Evolutionary conservation across 176 grass and related monocot species (phyloP).

Genomic region (Elaeis guineensis): DNA sequence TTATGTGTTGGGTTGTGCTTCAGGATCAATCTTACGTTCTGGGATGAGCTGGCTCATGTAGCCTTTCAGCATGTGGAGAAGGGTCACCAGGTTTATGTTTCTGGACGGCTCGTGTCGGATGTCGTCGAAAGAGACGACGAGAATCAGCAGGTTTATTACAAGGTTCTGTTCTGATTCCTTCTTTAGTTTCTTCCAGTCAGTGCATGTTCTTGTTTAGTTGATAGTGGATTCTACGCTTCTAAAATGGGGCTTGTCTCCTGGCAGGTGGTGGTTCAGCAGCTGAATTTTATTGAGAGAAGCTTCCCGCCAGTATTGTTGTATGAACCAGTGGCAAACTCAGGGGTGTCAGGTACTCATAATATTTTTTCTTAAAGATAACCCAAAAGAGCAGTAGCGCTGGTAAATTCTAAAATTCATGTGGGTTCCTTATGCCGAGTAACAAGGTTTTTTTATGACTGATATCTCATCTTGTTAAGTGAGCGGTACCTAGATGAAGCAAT

Average conservation of each 20-base stretch:
- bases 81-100: constrained; percentile 65
- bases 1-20: not conserved
- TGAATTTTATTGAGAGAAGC: constrained; percentile 64
- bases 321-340: constrained; percentile 37
- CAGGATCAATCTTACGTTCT: constrained; percentile 84
- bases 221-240: too few species aligned
- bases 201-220: too few species aligned
- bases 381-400: too few species aligned
- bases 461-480: too few species aligned
- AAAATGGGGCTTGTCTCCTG: constrained; percentile 2
- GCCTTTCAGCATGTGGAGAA: constrained; percentile 72
- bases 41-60: constrained; percentile 75
- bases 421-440: too few species aligned
- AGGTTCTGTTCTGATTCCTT: constrained; percentile 38
- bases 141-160: constrained; percentile 58
- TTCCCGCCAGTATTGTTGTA: constrained; percentile 50
- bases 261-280: constrained; percentile 74
- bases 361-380: not conserved
- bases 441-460: too few species aligned
- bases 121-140: constrained; percentile 54
- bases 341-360: constrained; percentile 41
- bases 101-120: constrained; percentile 77
- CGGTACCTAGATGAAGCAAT: too few species aligned
- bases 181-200: too few species aligned
- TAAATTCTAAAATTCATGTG: too few species aligned